These are phyloP conservation scores for Pichia sp. DNA, from an alignment of 1,139 yeast genomes.

Conservation along the genomic window DNA sequence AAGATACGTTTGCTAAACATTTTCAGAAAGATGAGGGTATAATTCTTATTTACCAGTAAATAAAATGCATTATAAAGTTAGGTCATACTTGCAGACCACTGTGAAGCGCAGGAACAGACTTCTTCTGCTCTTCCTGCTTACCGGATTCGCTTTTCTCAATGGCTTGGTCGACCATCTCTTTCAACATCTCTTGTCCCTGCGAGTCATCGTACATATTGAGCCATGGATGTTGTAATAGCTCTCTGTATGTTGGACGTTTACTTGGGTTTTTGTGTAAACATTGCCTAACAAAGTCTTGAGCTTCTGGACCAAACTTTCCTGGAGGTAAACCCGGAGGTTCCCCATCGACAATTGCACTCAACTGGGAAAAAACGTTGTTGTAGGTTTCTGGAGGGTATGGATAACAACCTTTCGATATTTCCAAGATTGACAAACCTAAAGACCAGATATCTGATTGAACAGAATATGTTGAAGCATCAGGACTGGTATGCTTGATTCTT, in stretches of 20 bases:
- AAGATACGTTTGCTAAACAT: background rate
- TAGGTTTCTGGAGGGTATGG: slow-evolving; percentile 96
- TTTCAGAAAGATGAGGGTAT: background rate
- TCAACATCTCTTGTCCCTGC: slow-evolving; percentile 33
- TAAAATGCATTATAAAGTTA: background rate
- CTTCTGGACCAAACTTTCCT: slow-evolving; percentile 61
- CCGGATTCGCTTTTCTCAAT: slow-evolving; percentile 9
- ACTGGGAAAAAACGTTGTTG: slow-evolving; percentile 83
- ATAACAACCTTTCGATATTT: slow-evolving; percentile 84
- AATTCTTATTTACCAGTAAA: slow-evolving; percentile 1
- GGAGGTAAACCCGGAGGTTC: slow-evolving; percentile 77
- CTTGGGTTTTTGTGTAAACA: slow-evolving; percentile 82
- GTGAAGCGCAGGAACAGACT: slow-evolving; percentile 13
- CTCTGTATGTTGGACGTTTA: slow-evolving; percentile 75
- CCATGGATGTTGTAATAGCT: slow-evolving; percentile 81
- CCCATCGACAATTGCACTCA: slow-evolving; percentile 94
- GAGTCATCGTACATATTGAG: slow-evolving; percentile 42
- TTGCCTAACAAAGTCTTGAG: slow-evolving; percentile 71
- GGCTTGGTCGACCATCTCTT: slow-evolving; percentile 32
- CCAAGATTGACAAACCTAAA: slow-evolving; percentile 80
- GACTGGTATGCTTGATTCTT: slow-evolving; percentile 63
- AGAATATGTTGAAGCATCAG: slow-evolving; percentile 77
- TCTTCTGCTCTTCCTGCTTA: background rate
- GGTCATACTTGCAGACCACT: slow-evolving; percentile 11
- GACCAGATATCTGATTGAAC: slow-evolving; percentile 98